phyloP scores from a whole-genome alignment of 176 grass and related monocot genomes.

The Lolium multiflorum region DNA sequence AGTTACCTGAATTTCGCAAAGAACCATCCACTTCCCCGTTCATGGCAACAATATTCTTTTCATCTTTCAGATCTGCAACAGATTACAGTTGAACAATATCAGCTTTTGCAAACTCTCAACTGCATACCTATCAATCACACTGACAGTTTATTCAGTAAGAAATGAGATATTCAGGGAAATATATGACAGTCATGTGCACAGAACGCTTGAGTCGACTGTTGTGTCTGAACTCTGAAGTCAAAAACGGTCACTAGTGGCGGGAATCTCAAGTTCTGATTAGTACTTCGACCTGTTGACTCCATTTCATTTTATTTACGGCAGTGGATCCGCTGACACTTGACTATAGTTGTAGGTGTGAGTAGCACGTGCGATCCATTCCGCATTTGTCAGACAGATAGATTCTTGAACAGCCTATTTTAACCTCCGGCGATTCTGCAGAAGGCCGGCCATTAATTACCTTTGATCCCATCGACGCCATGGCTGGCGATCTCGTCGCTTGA shows the following conservation, averaged over 20 bases:
- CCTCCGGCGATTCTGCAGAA: background rate
- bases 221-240: too few species aligned
- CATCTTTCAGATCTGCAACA: conserved; percentile 30
- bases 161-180: too few species aligned
- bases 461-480: background rate
- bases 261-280: background rate
- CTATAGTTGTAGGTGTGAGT: too few species aligned
- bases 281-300: background rate
- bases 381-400: background rate
- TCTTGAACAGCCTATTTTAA: background rate
- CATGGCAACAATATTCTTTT: background rate
- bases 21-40: conserved; percentile 8
- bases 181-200: too few species aligned
- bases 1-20: conserved; percentile 34
- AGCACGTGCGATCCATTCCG: background rate
- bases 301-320: background rate
- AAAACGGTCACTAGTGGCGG: too few species aligned
- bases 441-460: conserved; percentile 1
- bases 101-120: background rate
- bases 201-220: too few species aligned
- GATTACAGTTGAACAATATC: background rate
- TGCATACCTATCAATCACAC: background rate
- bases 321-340: background rate
- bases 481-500: background rate
- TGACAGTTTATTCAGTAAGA: too few species aligned